Evolutionary conservation across 2,329 filamentous ascomycete species (phyloP), one percentile per base, ranked within the genome.

Genomic region (Fusarium cyanostomum): DNA sequence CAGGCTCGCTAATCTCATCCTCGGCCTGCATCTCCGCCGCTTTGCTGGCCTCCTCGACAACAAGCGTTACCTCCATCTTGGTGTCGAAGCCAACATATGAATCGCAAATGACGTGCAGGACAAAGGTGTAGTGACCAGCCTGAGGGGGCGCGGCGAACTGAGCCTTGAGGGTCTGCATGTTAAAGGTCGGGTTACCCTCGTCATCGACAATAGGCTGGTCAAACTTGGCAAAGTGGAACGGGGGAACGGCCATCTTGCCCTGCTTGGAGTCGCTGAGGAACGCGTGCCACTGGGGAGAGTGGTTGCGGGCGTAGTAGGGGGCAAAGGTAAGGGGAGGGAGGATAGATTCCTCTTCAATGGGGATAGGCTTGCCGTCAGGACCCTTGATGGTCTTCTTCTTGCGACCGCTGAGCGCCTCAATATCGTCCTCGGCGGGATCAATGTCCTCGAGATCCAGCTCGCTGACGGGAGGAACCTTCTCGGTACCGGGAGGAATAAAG

Each of bases 1-100:
- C 95, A 31, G 96, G 95, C 76, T 99, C 95, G 74, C 92, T 96
- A 67, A 99, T 99, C 57, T 99, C 95, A 71, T 97, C 95, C 68
- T 97, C 93, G 43, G 89, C 91, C 49, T 87, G 86, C 73, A 96
- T 89, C 67, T 90, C 86, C 16, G 86, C 89, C 6, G 92, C 94
- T 80, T 94, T 95, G 77, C 87, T 91, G 30, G 92, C 89, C 71
- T 98, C 94, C 72, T 97, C 93, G 8, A 99, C 92, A 26, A 90
- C 86, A 50, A 99, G 84, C 2, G 91, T 93, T 26, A 97, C 92
- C 73, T 97, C 92, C 83, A 92, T 87, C 83, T 93, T 95, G 45
- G 90, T 91, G 75, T 99, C 96, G 67, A 97, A 92, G 41, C 95
- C 95, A 41, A 99, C 84, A 71, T 99, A 99, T 73, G 92, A 94